Evolutionary conservation across 2,329 filamentous ascomycete genomes (phyloP), one percentile per base, ranked within the genome.

Genomic region (Sarocladium brachiariae): DNA sequence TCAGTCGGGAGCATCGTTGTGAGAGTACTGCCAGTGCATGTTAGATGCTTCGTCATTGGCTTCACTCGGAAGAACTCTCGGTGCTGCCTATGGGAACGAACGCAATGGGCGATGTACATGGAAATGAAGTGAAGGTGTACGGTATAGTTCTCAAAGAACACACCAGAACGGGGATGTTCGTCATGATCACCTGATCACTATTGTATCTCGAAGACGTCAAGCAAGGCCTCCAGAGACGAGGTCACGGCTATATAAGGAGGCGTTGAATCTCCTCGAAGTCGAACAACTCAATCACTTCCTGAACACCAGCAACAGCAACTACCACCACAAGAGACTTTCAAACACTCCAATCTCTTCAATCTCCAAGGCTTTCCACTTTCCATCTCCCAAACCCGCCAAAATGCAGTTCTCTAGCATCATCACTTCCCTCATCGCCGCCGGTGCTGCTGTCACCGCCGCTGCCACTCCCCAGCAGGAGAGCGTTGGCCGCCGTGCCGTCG

Each of bases 361-460:
- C 18, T 45, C 39, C 25, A 45, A n/a, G 4, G 16, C 37, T 16
- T 38, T n/a, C 34, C 34, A 41, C 38, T 24, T 21, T 8, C 6
- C 13, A 41, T 6, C 21, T 6, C 39, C 10, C 13, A 25, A 9
- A 45, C 7, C 39, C 39, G 24, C 11, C 39, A 45, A 45, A 21
- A 45, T 45, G 39, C 39, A 45, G 39, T 45, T 45, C 39, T 45
- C 39, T 24, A 45, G 39, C 39, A 45, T 45, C 39, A 30, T 45
- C 39, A 45, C 39, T 19, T 45, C 39, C 39, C 39, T 45, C 39
- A 45, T 45, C 39, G 39, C 39, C 39, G 39, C 39, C 39, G 24
- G 21, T n/a, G 24, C 21, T n/a, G 24, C 24, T n/a, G 39, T 45
- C 39, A 27, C 21, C 21, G 39, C 39, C 18, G 39, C 39, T 30